phyloP scores from a whole-genome alignment of 2,329 filamentous ascomycete species.

The Alternaria novae-zelandiae region DNA sequence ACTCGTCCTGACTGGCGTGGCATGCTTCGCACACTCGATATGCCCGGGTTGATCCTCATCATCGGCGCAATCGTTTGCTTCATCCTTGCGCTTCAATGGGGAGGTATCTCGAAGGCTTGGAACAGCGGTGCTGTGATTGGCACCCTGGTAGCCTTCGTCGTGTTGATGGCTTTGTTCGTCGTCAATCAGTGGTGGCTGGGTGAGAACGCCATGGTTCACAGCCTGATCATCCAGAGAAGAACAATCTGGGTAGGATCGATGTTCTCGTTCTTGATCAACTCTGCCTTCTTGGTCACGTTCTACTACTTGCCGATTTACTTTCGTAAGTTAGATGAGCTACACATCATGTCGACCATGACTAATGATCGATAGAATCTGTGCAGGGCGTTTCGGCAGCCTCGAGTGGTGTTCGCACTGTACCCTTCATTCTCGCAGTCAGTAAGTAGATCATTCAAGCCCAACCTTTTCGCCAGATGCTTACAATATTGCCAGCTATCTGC shows the following conservation, averaged over 20 bases:
- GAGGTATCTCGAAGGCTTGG: slow-evolving; percentile 41
- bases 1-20: slow-evolving; percentile 32
- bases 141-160: slow-evolving; percentile 52
- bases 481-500: neutral
- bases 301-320: slow-evolving; percentile 61
- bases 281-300: slow-evolving; percentile 45
- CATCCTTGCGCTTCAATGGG: slow-evolving; percentile 57
- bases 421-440: slow-evolving; percentile 47
- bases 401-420: slow-evolving; percentile 53
- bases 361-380: neutral
- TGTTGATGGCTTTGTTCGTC: slow-evolving; percentile 47
- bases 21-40: slow-evolving; percentile 55
- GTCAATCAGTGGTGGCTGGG: slow-evolving; percentile 46
- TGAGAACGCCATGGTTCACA: slow-evolving; percentile 51
- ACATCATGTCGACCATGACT: neutral
- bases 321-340: slow-evolving; percentile 44
- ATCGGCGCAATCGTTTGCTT: slow-evolving; percentile 51
- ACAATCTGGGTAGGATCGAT: slow-evolving; percentile 43
- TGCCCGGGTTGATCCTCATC: slow-evolving; percentile 50
- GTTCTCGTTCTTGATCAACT: slow-evolving; percentile 45
- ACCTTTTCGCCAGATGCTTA: slow-evolving; percentile 9
- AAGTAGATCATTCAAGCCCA: neutral
- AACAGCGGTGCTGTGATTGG: slow-evolving; percentile 52
- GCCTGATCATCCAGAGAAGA: slow-evolving; percentile 49
- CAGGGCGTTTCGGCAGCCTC: slow-evolving; percentile 40